Conservation (phyloP, 805 yeast species). For the Nakazawaea ernobii region DNA sequence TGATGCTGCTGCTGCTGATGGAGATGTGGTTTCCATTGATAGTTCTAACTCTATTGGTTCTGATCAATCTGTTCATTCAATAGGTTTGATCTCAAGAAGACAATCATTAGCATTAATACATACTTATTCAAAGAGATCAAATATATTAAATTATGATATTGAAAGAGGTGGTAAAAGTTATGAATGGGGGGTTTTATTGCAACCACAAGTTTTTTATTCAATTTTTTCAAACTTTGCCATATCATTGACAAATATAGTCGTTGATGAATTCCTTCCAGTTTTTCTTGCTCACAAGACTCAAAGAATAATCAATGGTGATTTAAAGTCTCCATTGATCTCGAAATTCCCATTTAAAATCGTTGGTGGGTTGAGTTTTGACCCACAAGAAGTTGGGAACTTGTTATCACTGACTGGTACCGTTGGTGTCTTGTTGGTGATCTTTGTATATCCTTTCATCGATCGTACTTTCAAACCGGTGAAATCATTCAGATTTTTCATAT, state of each 20-base stretch:
- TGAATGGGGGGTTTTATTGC: slow-evolving; percentile 16
- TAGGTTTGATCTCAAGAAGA: slow-evolving; percentile 11
- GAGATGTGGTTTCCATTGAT: neutral
- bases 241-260: slow-evolving; percentile 44
- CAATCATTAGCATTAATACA: slow-evolving; percentile 9
- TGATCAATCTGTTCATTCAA: slow-evolving; percentile 9
- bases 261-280: slow-evolving; percentile 51
- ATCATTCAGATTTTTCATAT: slow-evolving; percentile 35
- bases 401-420: slow-evolving; percentile 48
- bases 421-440: slow-evolving; percentile 43
- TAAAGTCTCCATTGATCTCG: slow-evolving; percentile 4
- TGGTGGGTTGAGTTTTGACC: slow-evolving; percentile 48
- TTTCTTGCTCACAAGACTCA: slow-evolving; percentile 23
- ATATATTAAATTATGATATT: neutral
- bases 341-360: slow-evolving; percentile 41
- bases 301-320: slow-evolving; percentile 2
- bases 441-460: slow-evolving; percentile 48
- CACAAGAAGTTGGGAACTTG: slow-evolving; percentile 43
- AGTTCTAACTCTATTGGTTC: slow-evolving; percentile 7
- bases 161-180: slow-evolving; percentile 1
- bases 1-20: neutral
- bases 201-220: slow-evolving; percentile 9
- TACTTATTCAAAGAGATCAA: slow-evolving; percentile 6
- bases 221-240: slow-evolving; percentile 31
- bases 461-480: slow-evolving; percentile 38